These are phyloP conservation scores for Arthromyces matolae DNA, from an alignment of 768 basidiomycete species.

Conservation along the genomic window DNA sequence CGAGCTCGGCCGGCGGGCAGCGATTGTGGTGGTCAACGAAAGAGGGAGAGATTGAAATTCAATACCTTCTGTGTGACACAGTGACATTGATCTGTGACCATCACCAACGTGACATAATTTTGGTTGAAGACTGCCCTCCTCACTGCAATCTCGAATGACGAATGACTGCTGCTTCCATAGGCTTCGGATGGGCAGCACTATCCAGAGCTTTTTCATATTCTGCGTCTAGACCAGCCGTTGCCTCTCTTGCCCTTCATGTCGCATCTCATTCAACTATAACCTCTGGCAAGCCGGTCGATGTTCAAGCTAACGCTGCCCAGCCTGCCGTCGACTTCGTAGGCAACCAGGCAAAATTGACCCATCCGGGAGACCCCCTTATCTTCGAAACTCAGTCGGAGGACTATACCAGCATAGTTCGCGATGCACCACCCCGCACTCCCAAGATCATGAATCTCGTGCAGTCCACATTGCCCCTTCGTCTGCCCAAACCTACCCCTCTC, in stretches of 20 bases:
- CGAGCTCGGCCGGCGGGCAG: slow-evolving; percentile 45
- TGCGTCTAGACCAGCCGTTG: slow-evolving; percentile 9
- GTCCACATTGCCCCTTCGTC: slow-evolving; percentile 24
- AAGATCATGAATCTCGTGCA: slow-evolving; percentile 26
- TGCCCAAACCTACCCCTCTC: slow-evolving; percentile 23
- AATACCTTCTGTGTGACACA: too few relatives aligned
- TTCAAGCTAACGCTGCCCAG: not conserved
- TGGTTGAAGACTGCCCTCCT: not conserved
- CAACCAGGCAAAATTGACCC: not conserved
- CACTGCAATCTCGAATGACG: not conserved
- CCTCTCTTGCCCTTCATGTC: slow-evolving; percentile 5
- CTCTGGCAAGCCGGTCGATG: not conserved
- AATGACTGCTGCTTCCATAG: slow-evolving; percentile 33
- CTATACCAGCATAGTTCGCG: slow-evolving; percentile 18
- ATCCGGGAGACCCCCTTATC: slow-evolving; percentile 10
- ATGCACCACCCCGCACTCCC: slow-evolving; percentile 12
- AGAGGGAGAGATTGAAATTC: not conserved
- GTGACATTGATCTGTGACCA: too few relatives aligned
- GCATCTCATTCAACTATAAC: slow-evolving; percentile 7
- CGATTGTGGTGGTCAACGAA: slow-evolving; percentile 13
- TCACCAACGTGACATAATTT: slow-evolving; percentile 11
- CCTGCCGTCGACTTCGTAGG: not conserved
- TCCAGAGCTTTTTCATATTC: slow-evolving; percentile 10
- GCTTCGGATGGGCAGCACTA: slow-evolving; percentile 17
- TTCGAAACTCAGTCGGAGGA: slow-evolving; percentile 32